Percentiles rank a stretch among this genome's conserved stretches.
Conservation (phyloP, 208 protist species). For the Acanthamoeba quina region DNA sequence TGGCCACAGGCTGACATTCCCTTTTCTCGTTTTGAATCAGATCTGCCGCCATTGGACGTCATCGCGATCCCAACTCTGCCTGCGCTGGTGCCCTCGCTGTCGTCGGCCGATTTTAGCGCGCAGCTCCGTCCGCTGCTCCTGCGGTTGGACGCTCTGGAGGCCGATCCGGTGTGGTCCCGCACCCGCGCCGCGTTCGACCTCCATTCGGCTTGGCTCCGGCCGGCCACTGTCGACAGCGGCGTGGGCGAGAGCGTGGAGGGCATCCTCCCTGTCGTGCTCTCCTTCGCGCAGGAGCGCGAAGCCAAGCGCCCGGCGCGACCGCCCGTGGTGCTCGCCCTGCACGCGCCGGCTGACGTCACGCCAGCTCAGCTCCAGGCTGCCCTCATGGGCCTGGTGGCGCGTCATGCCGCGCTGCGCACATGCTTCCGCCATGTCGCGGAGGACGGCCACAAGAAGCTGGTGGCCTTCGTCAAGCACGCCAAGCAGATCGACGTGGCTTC, state of each 20-base stretch:
- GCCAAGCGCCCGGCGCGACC: neutral
- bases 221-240: neutral
- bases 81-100: conserved; percentile 85
- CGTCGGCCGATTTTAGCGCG: conserved; percentile 78
- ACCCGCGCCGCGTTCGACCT: conserved; percentile 22
- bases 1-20: too few relatives aligned
- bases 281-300: conserved; percentile 32
- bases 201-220: conserved; percentile 31
- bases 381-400: conserved; percentile 6
- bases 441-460: neutral
- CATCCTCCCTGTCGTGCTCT: neutral
- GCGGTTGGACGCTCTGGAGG: conserved; percentile 46
- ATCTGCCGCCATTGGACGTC: conserved; percentile 79
- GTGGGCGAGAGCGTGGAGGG: neutral
- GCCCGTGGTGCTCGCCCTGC: neutral
- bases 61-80: conserved; percentile 89
- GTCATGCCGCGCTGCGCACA: conserved; percentile 15
- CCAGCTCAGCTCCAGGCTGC: conserved; percentile 9
- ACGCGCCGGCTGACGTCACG: conserved; percentile 34
- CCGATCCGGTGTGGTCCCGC: conserved; percentile 60
- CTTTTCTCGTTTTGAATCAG: neutral
- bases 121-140: conserved; percentile 78
- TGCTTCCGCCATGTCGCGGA: conserved; percentile 9
- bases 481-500: neutral
- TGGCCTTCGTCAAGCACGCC: neutral